These are phyloP conservation scores for Pythium dissotocum DNA, from an alignment of 352 stramenopile genomes.

Conservation along the genomic window DNA sequence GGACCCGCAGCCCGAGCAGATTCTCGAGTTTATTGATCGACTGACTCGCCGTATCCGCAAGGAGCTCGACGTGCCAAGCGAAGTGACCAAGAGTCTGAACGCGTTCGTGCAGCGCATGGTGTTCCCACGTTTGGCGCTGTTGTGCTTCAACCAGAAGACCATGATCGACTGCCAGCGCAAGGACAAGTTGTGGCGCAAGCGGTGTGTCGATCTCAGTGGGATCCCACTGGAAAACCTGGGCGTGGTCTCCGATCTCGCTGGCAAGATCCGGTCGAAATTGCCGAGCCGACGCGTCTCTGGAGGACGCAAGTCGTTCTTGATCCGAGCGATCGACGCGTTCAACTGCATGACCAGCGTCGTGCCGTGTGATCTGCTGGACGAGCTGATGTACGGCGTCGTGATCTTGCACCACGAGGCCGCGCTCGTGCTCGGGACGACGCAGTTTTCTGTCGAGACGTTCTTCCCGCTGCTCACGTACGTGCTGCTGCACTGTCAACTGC, in stretches of 20 bases:
- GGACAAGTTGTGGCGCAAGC: conserved; percentile 84
- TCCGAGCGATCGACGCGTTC: conserved; percentile 78
- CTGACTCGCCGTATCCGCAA: conserved; percentile 67
- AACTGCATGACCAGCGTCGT: conserved; percentile 78
- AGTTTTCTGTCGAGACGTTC: conserved; percentile 87
- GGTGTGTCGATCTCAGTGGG: conserved; percentile 57
- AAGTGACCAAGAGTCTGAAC: conserved; percentile 81
- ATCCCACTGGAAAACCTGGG: conserved; percentile 71
- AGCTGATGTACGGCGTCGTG: conserved; percentile 84
- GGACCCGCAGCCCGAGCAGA: conserved; percentile 68
- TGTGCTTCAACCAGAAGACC: conserved; percentile 75
- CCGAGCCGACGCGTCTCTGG: conserved; percentile 45
- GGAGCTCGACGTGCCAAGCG: conserved; percentile 66
- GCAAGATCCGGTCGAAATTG: conserved; percentile 57
- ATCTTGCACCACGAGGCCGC: conserved; percentile 85
- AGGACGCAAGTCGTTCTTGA: conserved; percentile 44
- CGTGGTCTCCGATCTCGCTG: conserved; percentile 51
- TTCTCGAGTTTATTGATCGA: conserved; percentile 75
- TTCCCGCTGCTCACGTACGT: conserved; percentile 85
- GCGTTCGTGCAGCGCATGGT: conserved; percentile 77
- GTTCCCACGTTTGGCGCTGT: conserved; percentile 65
- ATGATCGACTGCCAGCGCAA: conserved; percentile 77
- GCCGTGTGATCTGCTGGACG: conserved; percentile 80
- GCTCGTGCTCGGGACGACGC: conserved; percentile 82
- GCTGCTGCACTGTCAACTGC: conserved; percentile 69